phyloP scores from a whole-genome alignment of 2,329 filamentous ascomycete genomes.

The Bipolaris cookei region DNA sequence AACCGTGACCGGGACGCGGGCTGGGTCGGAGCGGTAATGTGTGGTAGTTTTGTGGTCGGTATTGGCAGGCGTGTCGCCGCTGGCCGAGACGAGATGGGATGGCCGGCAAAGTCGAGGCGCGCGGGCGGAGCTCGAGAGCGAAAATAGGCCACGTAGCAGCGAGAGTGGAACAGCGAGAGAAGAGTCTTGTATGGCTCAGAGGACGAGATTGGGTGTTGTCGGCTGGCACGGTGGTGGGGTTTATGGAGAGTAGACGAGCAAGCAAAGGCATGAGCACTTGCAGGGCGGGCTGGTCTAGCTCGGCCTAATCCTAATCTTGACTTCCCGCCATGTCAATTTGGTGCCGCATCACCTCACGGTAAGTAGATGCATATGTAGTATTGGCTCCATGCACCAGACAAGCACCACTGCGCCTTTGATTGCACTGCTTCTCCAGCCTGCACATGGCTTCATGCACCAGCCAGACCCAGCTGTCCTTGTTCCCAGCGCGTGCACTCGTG shows the following conservation, averaged over 20 bases:
- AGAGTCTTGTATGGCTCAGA: constrained; percentile 1
- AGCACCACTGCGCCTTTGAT: not conserved
- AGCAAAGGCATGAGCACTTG: constrained; percentile 16
- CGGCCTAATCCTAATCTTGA: constrained; percentile 7
- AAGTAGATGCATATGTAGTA: not conserved
- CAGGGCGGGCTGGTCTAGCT: constrained; percentile 12
- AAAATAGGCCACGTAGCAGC: not conserved
- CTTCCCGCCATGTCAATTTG: constrained; percentile 14
- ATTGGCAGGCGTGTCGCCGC: constrained; percentile 14
- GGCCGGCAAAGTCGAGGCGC: constrained; percentile 2
- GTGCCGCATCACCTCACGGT: constrained; percentile 2
- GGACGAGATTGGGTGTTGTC: constrained; percentile 4
- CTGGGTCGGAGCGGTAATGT: constrained; percentile 6
- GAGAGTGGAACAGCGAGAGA: not conserved
- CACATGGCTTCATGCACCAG: not conserved
- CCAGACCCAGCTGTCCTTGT: not conserved
- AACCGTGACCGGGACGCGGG: constrained; percentile 14
- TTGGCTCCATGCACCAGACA: not conserved
- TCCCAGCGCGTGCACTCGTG: not conserved
- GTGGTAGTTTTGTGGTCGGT: constrained; percentile 1
- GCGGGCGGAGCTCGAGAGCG: not conserved
- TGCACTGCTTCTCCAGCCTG: not conserved
- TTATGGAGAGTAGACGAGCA: constrained; percentile 10
- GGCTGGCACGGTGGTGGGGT: constrained; percentile 11
- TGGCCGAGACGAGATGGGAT: constrained; percentile 3